These are phyloP conservation scores for Camellia lanceoleosa DNA, from an alignment of 148 eudicot species.

Conservation along the genomic window DNA sequence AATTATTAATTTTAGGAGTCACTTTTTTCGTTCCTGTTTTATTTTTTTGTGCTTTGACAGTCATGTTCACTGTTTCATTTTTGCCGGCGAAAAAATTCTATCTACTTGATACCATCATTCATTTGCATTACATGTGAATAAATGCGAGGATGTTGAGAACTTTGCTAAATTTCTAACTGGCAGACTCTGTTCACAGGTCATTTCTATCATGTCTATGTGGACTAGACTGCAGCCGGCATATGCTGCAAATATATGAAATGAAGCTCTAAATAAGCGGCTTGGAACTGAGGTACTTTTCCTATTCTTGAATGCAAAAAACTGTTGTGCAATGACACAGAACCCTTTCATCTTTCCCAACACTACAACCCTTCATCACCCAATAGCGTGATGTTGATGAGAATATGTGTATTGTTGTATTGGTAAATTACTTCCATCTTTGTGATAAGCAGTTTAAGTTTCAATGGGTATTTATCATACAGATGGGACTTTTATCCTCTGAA, in stretches of 20 bases:
- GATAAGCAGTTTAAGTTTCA: background rate
- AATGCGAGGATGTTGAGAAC: background rate
- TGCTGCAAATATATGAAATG: conserved; percentile 99
- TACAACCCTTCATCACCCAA: background rate
- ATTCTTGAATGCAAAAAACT: too few relatives aligned
- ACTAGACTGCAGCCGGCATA: conserved; percentile 97
- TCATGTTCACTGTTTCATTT: background rate
- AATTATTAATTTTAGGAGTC: background rate
- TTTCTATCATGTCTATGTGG: conserved; percentile 99
- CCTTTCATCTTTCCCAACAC: background rate
- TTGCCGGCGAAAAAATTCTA: background rate
- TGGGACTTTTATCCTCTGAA: background rate
- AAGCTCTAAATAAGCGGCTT: conserved; percentile 93
- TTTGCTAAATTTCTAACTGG: background rate
- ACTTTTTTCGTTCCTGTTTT: background rate
- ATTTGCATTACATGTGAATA: background rate
- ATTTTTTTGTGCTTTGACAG: background rate
- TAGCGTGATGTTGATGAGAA: background rate
- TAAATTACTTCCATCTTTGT: background rate
- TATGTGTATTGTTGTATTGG: background rate
- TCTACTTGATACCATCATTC: background rate
- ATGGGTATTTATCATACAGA: background rate
- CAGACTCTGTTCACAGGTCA: conserved; percentile 49
- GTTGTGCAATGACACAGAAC: too few relatives aligned
- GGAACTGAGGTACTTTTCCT: conserved; percentile 75